phyloP scores from a whole-genome alignment of 2,329 filamentous ascomycete genomes.

The Cytospora piceicola region DNA sequence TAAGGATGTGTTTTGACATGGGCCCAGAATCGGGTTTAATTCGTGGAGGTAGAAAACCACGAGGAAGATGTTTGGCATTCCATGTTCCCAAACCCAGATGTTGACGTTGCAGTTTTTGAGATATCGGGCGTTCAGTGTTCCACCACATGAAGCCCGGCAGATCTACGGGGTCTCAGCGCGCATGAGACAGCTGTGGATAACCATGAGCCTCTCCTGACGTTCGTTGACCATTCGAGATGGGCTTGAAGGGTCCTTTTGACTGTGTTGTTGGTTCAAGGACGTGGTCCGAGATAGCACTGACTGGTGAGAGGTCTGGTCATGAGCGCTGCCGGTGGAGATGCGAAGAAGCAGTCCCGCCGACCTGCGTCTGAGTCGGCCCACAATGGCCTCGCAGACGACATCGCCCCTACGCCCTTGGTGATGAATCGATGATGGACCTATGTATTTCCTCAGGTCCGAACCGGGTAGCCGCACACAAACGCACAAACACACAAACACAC shows the following conservation, averaged over 20 bases:
- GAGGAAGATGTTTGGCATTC: neutral
- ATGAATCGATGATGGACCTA: neutral
- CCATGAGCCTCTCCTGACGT: conserved; percentile 15
- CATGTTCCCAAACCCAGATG: conserved; percentile 3
- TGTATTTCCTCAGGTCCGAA: neutral
- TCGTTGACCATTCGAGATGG: neutral
- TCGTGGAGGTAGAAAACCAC: neutral
- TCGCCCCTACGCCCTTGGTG: neutral
- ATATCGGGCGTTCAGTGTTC: conserved; percentile 24
- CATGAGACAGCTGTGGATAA: conserved; percentile 3
- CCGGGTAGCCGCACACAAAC: neutral
- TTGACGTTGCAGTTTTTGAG: conserved; percentile 5
- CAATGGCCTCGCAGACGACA: conserved; percentile 10
- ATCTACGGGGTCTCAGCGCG: conserved; percentile 21
- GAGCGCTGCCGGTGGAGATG: conserved; percentile 22
- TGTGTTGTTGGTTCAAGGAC: neutral
- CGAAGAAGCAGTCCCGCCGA: conserved; percentile 17
- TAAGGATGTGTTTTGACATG: conserved; percentile 3
- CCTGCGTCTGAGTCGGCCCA: conserved; percentile 17
- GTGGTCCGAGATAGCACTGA: conserved; percentile 1
- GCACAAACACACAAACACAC: neutral
- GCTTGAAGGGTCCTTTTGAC: neutral
- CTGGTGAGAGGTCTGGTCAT: conserved; percentile 10
- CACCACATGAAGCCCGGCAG: conserved; percentile 30
- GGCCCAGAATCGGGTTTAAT: neutral